Evolutionary conservation across 139 green algal species (phyloP), one percentile per base, ranked within the genome.

Genomic region (Volvox africanus): DNA sequence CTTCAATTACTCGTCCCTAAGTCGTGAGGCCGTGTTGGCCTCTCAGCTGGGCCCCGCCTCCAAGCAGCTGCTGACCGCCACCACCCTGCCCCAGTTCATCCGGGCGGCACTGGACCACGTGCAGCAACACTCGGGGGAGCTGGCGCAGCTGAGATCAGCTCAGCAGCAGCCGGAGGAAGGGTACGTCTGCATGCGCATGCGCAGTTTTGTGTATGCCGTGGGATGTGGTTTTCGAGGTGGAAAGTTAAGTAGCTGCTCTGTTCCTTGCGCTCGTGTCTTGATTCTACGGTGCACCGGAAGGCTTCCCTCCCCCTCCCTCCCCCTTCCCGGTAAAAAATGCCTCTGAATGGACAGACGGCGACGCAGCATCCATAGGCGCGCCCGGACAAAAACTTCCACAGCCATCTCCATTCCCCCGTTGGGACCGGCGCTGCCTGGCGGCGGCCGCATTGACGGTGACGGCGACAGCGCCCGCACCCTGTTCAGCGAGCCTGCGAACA

Each of bases 1-100:
- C 69, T 89, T 82, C 69, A 82, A 82, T 68, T 89, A 89, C 85
- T 89, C 85, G 21, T 71, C 37, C 26, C 68, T 89, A n/a, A 75
- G 37, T 68, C 85, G 85, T n/a, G 85, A 89, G 28, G 69, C 85
- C 0, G 85, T 89, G 28, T 68, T 89, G 44, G 85, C 85, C 69
- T 89, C 85, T 12, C 44, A 61, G 19, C 69, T 89, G 69, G 37
- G 37, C 36, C 22, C 68, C 69, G 85, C 85, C 67, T 89, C 85
- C 69, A 89, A 90, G 86, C 35, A 44, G 75, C 86, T 90, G 50
- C 55, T 90, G 21, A 84, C 73, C 30, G 86, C 86, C 55, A 28
- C 73, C 75, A 67, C n/a, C 13, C 86, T 90, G 86, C 86, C 86
- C 21, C 28, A n/a, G 22, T 84, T 90, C 55, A 90, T 90, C 32